phyloP scores from a whole-genome alignment of 164 flowering plant genomes.

The Stephania japonica region DNA sequence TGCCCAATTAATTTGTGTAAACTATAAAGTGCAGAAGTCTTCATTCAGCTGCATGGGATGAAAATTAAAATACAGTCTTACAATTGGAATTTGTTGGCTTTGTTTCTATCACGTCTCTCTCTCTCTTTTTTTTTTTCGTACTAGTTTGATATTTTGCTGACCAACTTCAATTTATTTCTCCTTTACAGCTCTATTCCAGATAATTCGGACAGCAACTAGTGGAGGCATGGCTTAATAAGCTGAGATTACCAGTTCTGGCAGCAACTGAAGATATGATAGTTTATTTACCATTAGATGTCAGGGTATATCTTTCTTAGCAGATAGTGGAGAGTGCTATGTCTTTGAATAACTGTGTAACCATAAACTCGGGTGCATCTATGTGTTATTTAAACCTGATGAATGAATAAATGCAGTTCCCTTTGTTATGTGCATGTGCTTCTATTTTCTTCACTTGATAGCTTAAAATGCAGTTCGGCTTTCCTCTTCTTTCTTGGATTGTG shows the following conservation, averaged over 20 bases:
- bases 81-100: neutral
- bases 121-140: neutral
- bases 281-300: slow-evolving; percentile 1
- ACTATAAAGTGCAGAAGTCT: neutral
- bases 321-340: slow-evolving; percentile 3
- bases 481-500: neutral
- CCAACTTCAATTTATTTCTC: neutral
- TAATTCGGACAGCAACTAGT: slow-evolving; percentile 69
- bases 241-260: slow-evolving; percentile 4
- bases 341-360: neutral
- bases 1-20: too few relatives aligned
- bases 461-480: neutral
- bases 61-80: neutral
- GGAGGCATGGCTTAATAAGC: slow-evolving; percentile 55
- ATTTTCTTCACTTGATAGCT: neutral
- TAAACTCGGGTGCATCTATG: neutral
- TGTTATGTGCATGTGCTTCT: neutral
- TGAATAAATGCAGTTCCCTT: neutral
- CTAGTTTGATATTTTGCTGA: neutral
- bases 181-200: slow-evolving; percentile 66
- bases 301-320: slow-evolving; percentile 5
- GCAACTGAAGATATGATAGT: neutral
- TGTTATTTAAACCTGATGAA: slow-evolving; percentile 2
- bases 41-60: too few relatives aligned
- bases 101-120: neutral